Evolutionary conservation across 2,329 filamentous ascomycete genomes (phyloP).

Genomic region (Ophiostoma quercus): DNA sequence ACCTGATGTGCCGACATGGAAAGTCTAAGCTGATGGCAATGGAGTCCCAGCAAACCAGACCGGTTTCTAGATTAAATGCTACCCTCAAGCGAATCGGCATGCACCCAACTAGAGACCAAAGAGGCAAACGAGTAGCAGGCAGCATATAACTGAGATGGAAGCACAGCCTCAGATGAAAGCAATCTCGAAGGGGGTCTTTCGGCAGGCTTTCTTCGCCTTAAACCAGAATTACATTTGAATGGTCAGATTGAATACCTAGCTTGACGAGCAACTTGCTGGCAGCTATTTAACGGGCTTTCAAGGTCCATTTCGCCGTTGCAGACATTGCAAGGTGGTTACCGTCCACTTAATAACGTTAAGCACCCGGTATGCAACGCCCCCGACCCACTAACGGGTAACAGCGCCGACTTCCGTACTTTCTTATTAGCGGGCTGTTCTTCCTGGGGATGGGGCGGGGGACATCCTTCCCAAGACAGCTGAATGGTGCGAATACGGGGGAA

Average conservation of each 20-base stretch:
- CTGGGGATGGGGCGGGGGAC: neutral
- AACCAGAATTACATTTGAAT: neutral
- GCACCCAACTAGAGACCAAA: neutral
- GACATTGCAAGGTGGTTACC: neutral
- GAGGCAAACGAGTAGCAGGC: neutral
- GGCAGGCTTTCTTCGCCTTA: neutral
- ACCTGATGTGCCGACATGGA: neutral
- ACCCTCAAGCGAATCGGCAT: neutral
- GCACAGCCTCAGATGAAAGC: neutral
- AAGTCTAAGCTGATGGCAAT: neutral
- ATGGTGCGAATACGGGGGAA: neutral
- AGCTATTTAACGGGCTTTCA: neutral
- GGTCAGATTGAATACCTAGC: neutral
- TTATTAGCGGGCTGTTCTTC: neutral
- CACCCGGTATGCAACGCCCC: neutral
- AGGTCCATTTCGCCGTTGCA: neutral
- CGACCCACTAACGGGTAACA: constrained; percentile 3
- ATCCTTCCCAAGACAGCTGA: no score
- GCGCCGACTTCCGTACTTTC: neutral
- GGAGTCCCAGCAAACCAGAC: neutral
- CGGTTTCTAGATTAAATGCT: neutral
- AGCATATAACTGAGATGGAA: neutral
- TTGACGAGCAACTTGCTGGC: neutral
- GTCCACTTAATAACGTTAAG: constrained; percentile 2
- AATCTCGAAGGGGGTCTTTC: neutral